Percentiles rank a stretch among this genome's conserved stretches.
Conservation (phyloP, 2,329 filamentous ascomycete species). For the Fusarium dimerum region DNA sequence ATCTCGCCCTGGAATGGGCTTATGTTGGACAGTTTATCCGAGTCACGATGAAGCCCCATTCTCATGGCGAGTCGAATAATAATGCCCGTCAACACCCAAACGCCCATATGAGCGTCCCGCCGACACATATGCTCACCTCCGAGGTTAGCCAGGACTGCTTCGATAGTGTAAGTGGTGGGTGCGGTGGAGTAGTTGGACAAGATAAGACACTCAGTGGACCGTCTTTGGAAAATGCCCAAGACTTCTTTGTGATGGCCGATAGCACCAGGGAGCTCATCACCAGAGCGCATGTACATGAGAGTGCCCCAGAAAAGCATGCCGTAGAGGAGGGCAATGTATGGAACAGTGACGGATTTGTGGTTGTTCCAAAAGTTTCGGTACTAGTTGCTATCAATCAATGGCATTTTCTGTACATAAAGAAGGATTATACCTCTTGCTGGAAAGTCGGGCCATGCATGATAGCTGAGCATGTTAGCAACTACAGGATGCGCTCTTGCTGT, state of each 20-base stretch:
- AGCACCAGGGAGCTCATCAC: conserved; percentile 10
- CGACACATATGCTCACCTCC: conserved; percentile 14
- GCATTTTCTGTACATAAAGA: accelerated
- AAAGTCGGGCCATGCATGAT: conserved; percentile 18
- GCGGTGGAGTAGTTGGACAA: conserved; percentile 16
- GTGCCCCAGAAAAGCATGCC: conserved; percentile 14
- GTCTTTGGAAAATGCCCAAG: conserved; percentile 11
- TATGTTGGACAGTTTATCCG: conserved; percentile 6
- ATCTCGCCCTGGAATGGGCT: conserved; percentile 20
- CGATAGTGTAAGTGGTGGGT: conserved; percentile 8
- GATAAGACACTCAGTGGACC: conserved; percentile 18
- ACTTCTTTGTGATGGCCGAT: conserved; percentile 10
- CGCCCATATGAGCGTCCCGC: conserved; percentile 14
- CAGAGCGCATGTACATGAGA: conserved; percentile 13
- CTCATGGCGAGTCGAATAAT: conserved; percentile 17
- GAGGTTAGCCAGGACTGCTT: conserved; percentile 18
- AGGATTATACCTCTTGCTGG: conserved; percentile 11
- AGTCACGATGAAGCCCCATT: conserved; percentile 24
- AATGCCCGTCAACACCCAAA: conserved; percentile 16
- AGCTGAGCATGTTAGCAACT: conserved; percentile 6
- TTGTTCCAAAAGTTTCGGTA: conserved; percentile 20
- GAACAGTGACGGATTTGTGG: background rate
- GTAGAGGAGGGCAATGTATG: conserved; percentile 19
- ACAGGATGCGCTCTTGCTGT: accelerated
- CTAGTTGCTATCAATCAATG: background rate